Base-by-base conservation (phyloP, 2,329 filamentous ascomycete genomes). In the Curvularia sp. region DNA sequence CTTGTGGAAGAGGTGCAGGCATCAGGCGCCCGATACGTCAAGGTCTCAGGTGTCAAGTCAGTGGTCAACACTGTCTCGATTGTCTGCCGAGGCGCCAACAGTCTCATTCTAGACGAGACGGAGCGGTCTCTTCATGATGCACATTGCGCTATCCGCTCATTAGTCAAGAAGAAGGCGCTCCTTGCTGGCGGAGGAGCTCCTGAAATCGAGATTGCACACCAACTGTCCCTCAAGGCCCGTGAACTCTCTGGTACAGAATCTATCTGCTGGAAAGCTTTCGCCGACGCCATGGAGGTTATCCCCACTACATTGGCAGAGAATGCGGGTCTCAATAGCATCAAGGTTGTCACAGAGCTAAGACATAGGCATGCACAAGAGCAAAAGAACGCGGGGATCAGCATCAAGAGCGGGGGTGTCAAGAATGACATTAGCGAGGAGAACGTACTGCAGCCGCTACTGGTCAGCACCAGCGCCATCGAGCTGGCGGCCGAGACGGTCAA, bases 111-210 rank as follows among this genome's bases (percentile, higher is more conserved):
- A 49, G 95, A 99, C 75, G 95, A 99, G 81, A 96, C 95, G 0
- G 95, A 98, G 84, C 92, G 95, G 71, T 95, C 91, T 67, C 86
- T 99, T 54, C 95, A 99, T 84, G 95, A 99, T 73, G 95, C 95
- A 28, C 92, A 98, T 65, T 99, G 95, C 77, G 95, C 98, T 49
- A 93, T 99, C 70, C 90, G 95, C 70, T 99, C 95, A 76, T 82
- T 99, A 60, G 95, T 99, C 69, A 99, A 99, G 88, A 99, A 98
- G 87, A 96, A 96, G 68, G 95, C 95, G n/a, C 87, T 99, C 56
- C 96, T 99, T 71, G 94, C 96, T 13, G 95, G 95, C 78, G 95
- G 95, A 73, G 95, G 95, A 76, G 95, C 95, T 1, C 92, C 95
- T 25, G 95, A 99, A 80, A 96, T 98, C 72, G 93, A 98, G 80